These are phyloP conservation scores for Alternaria gaisen DNA, from an alignment of 2,329 filamentous ascomycete species.

Conservation along the genomic window DNA sequence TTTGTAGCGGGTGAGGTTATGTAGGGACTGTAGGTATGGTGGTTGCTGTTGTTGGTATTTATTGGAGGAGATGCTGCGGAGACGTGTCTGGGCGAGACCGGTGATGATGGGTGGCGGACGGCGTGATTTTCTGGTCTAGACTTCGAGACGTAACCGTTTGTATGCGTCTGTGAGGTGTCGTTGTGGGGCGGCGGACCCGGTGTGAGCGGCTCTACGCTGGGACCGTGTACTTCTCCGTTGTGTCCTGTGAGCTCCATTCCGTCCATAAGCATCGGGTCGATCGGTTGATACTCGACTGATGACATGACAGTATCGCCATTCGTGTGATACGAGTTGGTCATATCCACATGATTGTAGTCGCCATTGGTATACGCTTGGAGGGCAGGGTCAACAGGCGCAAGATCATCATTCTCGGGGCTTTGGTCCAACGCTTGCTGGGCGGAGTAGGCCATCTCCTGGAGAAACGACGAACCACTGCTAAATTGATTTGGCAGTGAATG, in stretches of 20 bases:
- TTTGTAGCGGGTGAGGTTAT: slow-evolving; percentile 24
- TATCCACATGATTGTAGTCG: slow-evolving; percentile 25
- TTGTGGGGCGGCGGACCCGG: slow-evolving; percentile 30
- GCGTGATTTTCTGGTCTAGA: slow-evolving; percentile 15
- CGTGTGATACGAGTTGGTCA: slow-evolving; percentile 23
- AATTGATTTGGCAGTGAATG: slow-evolving; percentile 36
- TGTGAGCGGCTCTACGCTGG: slow-evolving; percentile 39
- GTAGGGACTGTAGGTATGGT: slow-evolving; percentile 22
- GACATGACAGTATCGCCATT: slow-evolving; percentile 43
- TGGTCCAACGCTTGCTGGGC: slow-evolving; percentile 40
- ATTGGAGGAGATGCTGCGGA: slow-evolving; percentile 21
- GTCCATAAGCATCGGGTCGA: slow-evolving; percentile 26
- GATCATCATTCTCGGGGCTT: slow-evolving; percentile 30
- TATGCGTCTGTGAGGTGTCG: slow-evolving; percentile 16
- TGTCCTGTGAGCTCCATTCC: slow-evolving; percentile 22
- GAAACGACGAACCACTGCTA: slow-evolving; percentile 27
- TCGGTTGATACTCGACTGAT: slow-evolving; percentile 43
- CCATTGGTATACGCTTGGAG: slow-evolving; percentile 34
- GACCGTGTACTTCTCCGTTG: slow-evolving; percentile 25
- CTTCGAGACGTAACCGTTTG: slow-evolving; percentile 24
- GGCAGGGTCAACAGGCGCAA: slow-evolving; percentile 42
- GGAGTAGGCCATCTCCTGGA: slow-evolving; percentile 42
- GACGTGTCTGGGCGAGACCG: slow-evolving; percentile 30
- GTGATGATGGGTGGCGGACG: slow-evolving; percentile 29
- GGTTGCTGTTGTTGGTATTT: slow-evolving; percentile 15